Evolutionary conservation across 139 green algal species (phyloP), one percentile per base, ranked within the genome.

Genomic region (Haematococcus lacustris): DNA sequence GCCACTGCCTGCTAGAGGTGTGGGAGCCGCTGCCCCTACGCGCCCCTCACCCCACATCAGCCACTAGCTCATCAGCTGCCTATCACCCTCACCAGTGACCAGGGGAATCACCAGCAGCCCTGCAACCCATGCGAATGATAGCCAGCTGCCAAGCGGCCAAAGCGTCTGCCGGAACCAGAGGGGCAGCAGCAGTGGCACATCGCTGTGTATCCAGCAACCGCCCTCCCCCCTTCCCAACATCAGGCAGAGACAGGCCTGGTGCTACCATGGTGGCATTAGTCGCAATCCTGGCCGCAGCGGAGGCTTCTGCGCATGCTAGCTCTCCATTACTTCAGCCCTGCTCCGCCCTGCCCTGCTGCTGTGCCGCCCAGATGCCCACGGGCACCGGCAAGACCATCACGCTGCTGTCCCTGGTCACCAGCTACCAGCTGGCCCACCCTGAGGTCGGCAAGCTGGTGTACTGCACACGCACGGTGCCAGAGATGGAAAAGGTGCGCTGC

Each of bases 331-430:
- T n/a, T n/a, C n/a, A n/a, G n/a, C n/a, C n/a, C n/a, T n/a, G n/a
- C n/a, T n/a, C n/a, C n/a, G n/a, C n/a, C n/a, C n/a, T n/a, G n/a
- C n/a, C n/a, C n/a, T n/a, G n/a, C n/a, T n/a, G n/a, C n/a, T n/a
- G n/a, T n/a, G n/a, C n/a, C n/a, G n/a, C 23, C 9, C 88, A 97
- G 89, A 99, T 99, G 96, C 96, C 96, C 62, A 99, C 96, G 23
- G 96, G 96, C 33, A 99, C 96, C 4, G 96, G 96, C 63, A 99
- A 99, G 86, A 99, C 96, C 62, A 98, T 99, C 81, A 98, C 96
- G 3, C 81, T 98, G 68, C 90, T 99, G 34, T 96, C 92, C 3
- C 86, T 99, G 43, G 96, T 99, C 80, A 98, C 95, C 23, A 92
- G 82, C n/a, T 99, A 99, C 82, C 94, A 98, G 82, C 75, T 97